These are phyloP conservation scores for Scutellaria minor DNA, from an alignment of 257 asterid genomes.

Conservation along the genomic window DNA sequence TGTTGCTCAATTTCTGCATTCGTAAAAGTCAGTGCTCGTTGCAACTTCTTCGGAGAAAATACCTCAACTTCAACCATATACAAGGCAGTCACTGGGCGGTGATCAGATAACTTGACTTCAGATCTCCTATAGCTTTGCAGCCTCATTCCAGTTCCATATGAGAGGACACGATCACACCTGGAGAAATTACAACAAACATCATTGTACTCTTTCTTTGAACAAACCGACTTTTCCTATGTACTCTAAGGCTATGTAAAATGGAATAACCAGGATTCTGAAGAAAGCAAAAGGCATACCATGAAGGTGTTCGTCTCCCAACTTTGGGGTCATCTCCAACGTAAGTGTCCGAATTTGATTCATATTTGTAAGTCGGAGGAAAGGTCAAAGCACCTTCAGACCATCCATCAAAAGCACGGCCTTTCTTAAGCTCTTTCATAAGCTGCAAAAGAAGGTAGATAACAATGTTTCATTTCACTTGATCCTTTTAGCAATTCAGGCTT, in stretches of 20 bases:
- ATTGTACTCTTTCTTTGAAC: neutral
- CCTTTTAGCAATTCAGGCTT: constrained; percentile 7
- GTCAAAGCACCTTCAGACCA: constrained; percentile 88
- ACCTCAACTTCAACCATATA: constrained; percentile 86
- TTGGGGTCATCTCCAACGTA: constrained; percentile 75
- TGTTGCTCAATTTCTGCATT: constrained; percentile 85
- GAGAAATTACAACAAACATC: neutral
- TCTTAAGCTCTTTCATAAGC: constrained; percentile 81
- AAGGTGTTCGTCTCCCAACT: constrained; percentile 83
- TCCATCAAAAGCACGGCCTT: constrained; percentile 88
- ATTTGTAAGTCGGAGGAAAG: constrained; percentile 95
- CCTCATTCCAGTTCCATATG: constrained; percentile 83
- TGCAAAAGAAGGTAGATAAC: constrained; percentile 43
- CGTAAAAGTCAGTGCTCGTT: constrained; percentile 86
- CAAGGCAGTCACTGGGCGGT: constrained; percentile 87
- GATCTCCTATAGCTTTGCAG: constrained; percentile 66
- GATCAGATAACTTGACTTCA: constrained; percentile 82
- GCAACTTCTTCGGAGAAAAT: constrained; percentile 80
- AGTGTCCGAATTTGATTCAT: constrained; percentile 68
- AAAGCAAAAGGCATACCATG: constrained; percentile 68
- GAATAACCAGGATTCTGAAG: constrained; percentile 4
- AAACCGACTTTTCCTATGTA: neutral
- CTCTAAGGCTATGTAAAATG: neutral
- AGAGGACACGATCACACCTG: constrained; percentile 96
- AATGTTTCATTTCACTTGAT: neutral